Conservation (phyloP, 2,329 filamentous ascomycete genomes). For the Claviceps fusiformis region DNA sequence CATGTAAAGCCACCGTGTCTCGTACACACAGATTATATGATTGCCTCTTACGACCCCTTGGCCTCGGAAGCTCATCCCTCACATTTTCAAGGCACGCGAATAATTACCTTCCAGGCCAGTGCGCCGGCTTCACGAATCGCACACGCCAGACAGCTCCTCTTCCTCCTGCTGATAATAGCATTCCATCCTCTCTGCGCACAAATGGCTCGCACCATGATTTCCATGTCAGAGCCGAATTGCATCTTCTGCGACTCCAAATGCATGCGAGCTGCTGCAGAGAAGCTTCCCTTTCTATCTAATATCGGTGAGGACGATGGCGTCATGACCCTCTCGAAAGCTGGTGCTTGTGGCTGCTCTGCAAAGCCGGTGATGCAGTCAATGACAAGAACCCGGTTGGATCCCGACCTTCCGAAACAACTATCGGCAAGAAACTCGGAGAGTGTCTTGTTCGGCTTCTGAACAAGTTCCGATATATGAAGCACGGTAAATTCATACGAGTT, state of each 20-base stretch:
- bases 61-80: neutral
- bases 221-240: conserved; percentile 50
- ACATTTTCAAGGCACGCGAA: conserved; percentile 32
- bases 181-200: conserved; percentile 65
- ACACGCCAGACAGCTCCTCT: conserved; percentile 58
- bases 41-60: neutral
- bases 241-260: conserved; percentile 41
- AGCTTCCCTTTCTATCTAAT: conserved; percentile 22
- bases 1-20: neutral
- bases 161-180: conserved; percentile 53
- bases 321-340: conserved; percentile 25
- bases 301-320: conserved; percentile 16
- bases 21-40: neutral
- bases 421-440: conserved; percentile 32
- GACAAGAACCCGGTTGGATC: conserved; percentile 33
- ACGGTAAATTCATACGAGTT: conserved; percentile 48
- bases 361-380: conserved; percentile 51
- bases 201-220: conserved; percentile 57
- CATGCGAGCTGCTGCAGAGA: conserved; percentile 36
- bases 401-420: conserved; percentile 19
- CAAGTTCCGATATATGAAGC: conserved; percentile 43
- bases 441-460: conserved; percentile 31
- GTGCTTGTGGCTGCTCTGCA: conserved; percentile 32
- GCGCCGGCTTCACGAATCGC: conserved; percentile 63
- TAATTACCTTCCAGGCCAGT: conserved; percentile 54